These are phyloP conservation scores for Hypoxylon sp. DNA, from an alignment of 2,329 filamentous ascomycete genomes.

Conservation along the genomic window DNA sequence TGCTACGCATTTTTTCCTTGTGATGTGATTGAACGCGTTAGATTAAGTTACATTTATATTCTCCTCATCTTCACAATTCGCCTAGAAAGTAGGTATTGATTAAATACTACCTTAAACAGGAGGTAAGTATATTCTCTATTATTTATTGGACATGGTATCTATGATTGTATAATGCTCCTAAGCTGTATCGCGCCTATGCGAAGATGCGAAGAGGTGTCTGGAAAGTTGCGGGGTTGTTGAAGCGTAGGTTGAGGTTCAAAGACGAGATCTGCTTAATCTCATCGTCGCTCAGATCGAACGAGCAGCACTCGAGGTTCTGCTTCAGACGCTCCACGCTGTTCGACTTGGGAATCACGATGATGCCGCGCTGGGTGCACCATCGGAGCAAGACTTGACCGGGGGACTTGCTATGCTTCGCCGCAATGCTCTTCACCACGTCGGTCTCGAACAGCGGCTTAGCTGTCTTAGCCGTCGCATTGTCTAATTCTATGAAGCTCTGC, in stretches of 20 bases:
- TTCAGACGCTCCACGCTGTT: conserved; percentile 66
- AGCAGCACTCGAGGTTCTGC: conserved; percentile 69
- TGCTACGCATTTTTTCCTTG: not conserved
- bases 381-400: conserved; percentile 76
- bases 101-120: not conserved
- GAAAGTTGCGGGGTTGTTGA: conserved; percentile 66
- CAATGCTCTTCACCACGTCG: conserved; percentile 65
- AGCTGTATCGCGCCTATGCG: conserved; percentile 41
- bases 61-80: not conserved
- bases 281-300: conserved; percentile 66
- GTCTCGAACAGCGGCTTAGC: conserved; percentile 54
- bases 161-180: not conserved
- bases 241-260: conserved; percentile 67
- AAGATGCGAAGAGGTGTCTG: conserved; percentile 53
- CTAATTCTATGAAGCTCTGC: conserved; percentile 58
- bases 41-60: not conserved
- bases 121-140: not conserved
- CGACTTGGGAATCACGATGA: conserved; percentile 75
- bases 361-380: conserved; percentile 74
- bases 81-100: not conserved
- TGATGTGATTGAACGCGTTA: too few species aligned
- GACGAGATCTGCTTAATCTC: conserved; percentile 70
- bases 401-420: conserved; percentile 70
- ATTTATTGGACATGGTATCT: not conserved
- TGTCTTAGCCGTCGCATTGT: conserved; percentile 47